These are phyloP conservation scores for Aristolochia californica DNA, from an alignment of 164 flowering plant genomes.

Conservation along the genomic window DNA sequence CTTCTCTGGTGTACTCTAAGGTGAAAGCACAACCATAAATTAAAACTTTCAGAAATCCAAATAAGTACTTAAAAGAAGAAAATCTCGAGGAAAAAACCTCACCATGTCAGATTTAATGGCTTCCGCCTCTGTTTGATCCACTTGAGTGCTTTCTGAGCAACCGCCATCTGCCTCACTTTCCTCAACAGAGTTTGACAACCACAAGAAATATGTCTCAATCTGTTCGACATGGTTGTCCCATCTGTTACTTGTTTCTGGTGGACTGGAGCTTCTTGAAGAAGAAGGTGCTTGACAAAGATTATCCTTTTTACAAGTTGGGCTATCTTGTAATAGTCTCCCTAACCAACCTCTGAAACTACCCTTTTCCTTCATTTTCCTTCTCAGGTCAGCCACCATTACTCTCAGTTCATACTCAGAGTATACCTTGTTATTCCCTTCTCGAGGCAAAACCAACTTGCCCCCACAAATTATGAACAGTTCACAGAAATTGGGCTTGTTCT, in stretches of 20 bases:
- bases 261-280: background rate
- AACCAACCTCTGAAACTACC: conserved; percentile 28
- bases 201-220: too few relatives aligned
- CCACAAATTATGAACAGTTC: conserved; percentile 39
- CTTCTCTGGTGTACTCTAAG: conserved; percentile 28
- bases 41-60: background rate
- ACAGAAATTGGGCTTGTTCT: conserved; percentile 45
- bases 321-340: conserved; percentile 24
- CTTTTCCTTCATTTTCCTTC: conserved; percentile 21
- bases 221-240: conserved; percentile 24
- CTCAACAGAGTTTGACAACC: conserved; percentile 1
- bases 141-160: conserved; percentile 8
- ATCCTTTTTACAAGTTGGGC: background rate
- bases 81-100: conserved; percentile 1
- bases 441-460: conserved; percentile 37
- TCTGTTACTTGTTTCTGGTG: conserved; percentile 4
- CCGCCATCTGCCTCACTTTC: conserved; percentile 40
- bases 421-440: conserved; percentile 33
- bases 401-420: conserved; percentile 37
- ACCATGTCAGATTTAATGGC: conserved; percentile 20
- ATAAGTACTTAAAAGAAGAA: background rate
- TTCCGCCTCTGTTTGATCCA: conserved; percentile 7
- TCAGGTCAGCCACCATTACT: conserved; percentile 12
- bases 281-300: background rate
- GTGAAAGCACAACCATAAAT: background rate